Conservation (phyloP, 1,284 basidiomycete genomes). For the Cutaneotrichosporon arboriforme region DNA sequence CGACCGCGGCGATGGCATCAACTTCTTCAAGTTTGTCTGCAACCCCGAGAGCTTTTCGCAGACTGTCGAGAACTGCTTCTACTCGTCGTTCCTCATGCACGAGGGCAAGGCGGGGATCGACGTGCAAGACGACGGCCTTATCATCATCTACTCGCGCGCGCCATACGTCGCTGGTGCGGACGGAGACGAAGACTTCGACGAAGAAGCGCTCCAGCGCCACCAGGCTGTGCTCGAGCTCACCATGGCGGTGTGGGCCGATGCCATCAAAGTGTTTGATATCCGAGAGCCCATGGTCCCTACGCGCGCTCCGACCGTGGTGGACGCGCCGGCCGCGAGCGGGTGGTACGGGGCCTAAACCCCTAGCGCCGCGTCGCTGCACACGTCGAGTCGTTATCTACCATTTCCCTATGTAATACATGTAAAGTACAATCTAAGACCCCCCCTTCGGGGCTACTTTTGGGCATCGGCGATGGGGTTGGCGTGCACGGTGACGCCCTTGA, state of each 20-base stretch:
- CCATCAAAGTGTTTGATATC: constrained; percentile 50
- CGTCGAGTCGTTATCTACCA: background rate
- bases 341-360: constrained; percentile 7
- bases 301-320: constrained; percentile 15
- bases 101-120: constrained; percentile 48
- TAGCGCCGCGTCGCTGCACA: background rate
- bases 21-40: constrained; percentile 42
- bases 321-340: background rate
- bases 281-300: constrained; percentile 47
- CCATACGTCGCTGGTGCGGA: background rate
- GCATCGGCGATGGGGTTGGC: constrained; percentile 68
- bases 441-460: constrained; percentile 14
- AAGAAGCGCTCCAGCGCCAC: constrained; percentile 31
- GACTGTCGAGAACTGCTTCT: constrained; percentile 56
- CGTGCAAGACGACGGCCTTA: constrained; percentile 44
- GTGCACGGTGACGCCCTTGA: constrained; percentile 79
- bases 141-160: constrained; percentile 42
- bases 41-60: constrained; percentile 29
- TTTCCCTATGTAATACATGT: constrained; percentile 1
- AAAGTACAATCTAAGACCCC: background rate
- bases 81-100: constrained; percentile 53
- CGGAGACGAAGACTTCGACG: constrained; percentile 30
- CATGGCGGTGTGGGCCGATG: constrained; percentile 45
- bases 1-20: constrained; percentile 38
- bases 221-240: constrained; percentile 54